Conservation (phyloP, 169 alveolate genomes). For the Plasmodium ovale region DNA sequence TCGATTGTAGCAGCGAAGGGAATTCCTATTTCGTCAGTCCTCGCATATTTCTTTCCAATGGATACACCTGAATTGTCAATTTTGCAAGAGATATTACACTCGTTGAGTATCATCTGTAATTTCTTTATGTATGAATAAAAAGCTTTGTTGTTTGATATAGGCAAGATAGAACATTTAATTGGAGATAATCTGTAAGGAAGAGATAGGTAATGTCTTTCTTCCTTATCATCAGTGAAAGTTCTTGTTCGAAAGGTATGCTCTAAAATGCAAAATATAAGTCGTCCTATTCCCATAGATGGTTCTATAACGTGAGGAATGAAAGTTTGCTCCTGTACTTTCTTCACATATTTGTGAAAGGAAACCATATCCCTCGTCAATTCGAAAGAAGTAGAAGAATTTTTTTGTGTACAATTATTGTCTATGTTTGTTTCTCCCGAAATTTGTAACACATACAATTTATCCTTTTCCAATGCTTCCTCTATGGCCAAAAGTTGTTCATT, state of each 20-base stretch:
- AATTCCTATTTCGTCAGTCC: constrained; percentile 99
- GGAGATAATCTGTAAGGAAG: constrained; percentile 97
- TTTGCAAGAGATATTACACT: constrained; percentile 91
- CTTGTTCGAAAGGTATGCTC: constrained; percentile 96
- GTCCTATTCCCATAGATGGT: constrained; percentile 98
- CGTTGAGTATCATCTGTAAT: constrained; percentile 72
- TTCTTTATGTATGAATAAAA: constrained; percentile 85
- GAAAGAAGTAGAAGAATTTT: background rate
- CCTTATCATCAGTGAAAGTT: constrained; percentile 85
- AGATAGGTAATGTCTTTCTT: constrained; percentile 93
- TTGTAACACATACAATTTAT: constrained; percentile 56
- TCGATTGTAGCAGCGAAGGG: constrained; percentile 98
- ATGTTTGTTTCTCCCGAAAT: constrained; percentile 19
- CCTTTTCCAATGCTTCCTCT: constrained; percentile 79
- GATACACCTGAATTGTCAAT: constrained; percentile 94
- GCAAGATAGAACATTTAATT: constrained; percentile 94
- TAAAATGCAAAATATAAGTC: constrained; percentile 94
- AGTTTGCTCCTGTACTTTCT: constrained; percentile 94
- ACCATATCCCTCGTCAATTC: constrained; percentile 86
- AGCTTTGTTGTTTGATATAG: constrained; percentile 91
- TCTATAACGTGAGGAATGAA: constrained; percentile 97
- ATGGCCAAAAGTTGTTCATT: constrained; percentile 77
- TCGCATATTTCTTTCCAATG: constrained; percentile 96
- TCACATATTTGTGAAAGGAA: constrained; percentile 88
- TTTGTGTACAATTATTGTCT: constrained; percentile 15